Percentiles rank a stretch among this genome's conserved stretches.
Evolutionary conservation across 2,329 filamentous ascomycete genomes (phyloP).

Genomic region (Mariannaea sp.): DNA sequence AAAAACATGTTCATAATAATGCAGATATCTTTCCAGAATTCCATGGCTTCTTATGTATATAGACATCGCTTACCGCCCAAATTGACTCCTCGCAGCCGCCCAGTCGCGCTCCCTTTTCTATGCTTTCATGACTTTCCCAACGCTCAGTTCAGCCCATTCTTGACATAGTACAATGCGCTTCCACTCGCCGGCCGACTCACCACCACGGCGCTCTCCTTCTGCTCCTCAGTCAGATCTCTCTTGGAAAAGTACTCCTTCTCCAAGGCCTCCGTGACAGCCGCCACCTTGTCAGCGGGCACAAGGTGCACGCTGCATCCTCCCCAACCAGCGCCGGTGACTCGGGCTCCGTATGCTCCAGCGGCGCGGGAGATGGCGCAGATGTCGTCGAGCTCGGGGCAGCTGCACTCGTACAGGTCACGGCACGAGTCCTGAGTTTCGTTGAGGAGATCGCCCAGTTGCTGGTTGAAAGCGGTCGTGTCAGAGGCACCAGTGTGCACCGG

Average conservation of each 20-base stretch:
- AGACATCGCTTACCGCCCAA: conserved; percentile 1
- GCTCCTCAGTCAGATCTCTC: conserved; percentile 68
- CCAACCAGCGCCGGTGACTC: conserved; percentile 94
- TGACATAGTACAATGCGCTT: conserved; percentile 57
- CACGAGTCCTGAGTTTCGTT: conserved; percentile 91
- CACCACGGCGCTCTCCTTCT: conserved; percentile 78
- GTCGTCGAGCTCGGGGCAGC: conserved; percentile 88
- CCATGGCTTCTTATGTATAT: not conserved
- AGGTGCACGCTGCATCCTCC: conserved; percentile 95
- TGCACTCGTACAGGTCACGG: conserved; percentile 86
- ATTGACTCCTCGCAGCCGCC: not conserved
- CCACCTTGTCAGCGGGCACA: conserved; percentile 81
- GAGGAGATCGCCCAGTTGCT: conserved; percentile 77
- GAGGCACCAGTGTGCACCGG: conserved; percentile 47
- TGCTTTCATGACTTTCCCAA: not conserved
- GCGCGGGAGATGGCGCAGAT: conserved; percentile 79
- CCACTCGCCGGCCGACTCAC: conserved; percentile 86
- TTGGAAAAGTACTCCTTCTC: conserved; percentile 81
- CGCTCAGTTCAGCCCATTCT: conserved; percentile 33
- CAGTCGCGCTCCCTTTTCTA: not conserved
- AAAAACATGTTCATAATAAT: too few species aligned
- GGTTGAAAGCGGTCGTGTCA: conserved; percentile 65
- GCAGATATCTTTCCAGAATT: too few species aligned
- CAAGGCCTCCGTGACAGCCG: conserved; percentile 76
- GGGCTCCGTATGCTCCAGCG: conserved; percentile 81